phyloP scores from a whole-genome alignment of 495 filamentous ascomycete species.

The Penicillium taxi region DNA sequence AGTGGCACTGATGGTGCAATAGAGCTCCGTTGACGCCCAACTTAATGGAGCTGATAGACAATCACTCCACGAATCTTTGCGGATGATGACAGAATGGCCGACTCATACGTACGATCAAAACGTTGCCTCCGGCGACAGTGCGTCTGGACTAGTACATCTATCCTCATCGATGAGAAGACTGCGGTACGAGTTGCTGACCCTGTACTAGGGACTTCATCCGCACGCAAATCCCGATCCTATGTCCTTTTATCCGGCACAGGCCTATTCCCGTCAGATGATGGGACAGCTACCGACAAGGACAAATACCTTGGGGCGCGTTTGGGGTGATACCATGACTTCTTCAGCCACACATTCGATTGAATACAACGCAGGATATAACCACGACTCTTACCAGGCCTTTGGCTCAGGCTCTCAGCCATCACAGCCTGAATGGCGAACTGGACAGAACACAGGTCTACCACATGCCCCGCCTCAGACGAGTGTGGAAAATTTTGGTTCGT shows the following conservation, averaged over 20 bases:
- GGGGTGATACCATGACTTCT: neutral
- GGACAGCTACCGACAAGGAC: neutral
- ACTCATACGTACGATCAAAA: slow-evolving; percentile 7
- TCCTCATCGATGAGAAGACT: no score
- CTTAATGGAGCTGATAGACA: slow-evolving; percentile 16
- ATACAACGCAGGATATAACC: no score
- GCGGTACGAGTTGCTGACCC: no score
- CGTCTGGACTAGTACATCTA: no score
- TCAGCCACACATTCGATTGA: no score
- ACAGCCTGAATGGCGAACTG: slow-evolving; percentile 20
- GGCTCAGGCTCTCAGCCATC: neutral
- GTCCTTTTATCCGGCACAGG: neutral
- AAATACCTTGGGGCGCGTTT: neutral
- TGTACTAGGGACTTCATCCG: no score
- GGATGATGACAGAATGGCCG: no score
- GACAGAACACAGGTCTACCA: slow-evolving; percentile 1
- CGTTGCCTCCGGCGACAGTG: neutral
- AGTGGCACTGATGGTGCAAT: slow-evolving; percentile 26
- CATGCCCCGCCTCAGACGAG: neutral
- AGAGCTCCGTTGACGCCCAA: slow-evolving; percentile 23
- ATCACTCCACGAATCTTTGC: no score
- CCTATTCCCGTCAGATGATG: neutral
- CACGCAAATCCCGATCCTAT: no score
- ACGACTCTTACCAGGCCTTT: neutral
- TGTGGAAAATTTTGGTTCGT: neutral